Evolutionary conservation across 176 grass and related monocot genomes (phyloP).

Genomic region (Elymus sibiricus): DNA sequence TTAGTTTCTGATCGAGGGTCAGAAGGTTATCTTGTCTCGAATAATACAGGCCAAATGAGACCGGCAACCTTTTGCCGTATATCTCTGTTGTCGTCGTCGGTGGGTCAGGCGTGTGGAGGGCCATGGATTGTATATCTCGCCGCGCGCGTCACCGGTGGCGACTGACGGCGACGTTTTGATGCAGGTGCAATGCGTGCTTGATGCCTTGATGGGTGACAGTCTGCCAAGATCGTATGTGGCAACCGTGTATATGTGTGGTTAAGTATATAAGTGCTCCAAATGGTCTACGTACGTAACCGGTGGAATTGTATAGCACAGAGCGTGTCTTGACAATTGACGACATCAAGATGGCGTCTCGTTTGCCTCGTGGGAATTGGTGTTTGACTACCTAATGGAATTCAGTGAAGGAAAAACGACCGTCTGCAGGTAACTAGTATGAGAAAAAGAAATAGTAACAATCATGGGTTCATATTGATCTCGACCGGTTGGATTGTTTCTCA

Average conservation of each 20-base stretch:
- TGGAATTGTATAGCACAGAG: too few relatives aligned
- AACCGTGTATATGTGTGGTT: background rate
- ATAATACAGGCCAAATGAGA: conserved; percentile 23
- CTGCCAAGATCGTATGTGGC: background rate
- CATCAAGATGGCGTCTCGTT: too few relatives aligned
- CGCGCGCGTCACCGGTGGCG: background rate
- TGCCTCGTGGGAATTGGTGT: too few relatives aligned
- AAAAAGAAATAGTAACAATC: too few relatives aligned
- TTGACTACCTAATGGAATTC: too few relatives aligned
- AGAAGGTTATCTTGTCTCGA: background rate
- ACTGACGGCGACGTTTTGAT: conserved; percentile 28
- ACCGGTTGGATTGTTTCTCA: too few relatives aligned
- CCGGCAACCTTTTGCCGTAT: conserved; percentile 10
- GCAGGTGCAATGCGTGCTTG: conserved; percentile 23
- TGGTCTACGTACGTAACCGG: too few relatives aligned
- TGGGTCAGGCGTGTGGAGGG: conserved; percentile 10
- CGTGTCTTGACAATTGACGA: too few relatives aligned
- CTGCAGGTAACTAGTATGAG: too few relatives aligned
- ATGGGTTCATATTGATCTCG: too few relatives aligned
- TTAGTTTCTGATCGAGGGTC: background rate
- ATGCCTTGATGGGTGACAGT: conserved; percentile 1
- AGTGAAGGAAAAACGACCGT: too few relatives aligned
- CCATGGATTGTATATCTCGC: background rate
- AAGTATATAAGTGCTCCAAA: too few relatives aligned
- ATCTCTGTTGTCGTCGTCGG: background rate